Percentiles rank a stretch among this genome's conserved stretches.
These are phyloP conservation scores for Alternaria hordeiaustralica DNA, from an alignment of 2,329 filamentous ascomycete genomes.

Conservation along the genomic window DNA sequence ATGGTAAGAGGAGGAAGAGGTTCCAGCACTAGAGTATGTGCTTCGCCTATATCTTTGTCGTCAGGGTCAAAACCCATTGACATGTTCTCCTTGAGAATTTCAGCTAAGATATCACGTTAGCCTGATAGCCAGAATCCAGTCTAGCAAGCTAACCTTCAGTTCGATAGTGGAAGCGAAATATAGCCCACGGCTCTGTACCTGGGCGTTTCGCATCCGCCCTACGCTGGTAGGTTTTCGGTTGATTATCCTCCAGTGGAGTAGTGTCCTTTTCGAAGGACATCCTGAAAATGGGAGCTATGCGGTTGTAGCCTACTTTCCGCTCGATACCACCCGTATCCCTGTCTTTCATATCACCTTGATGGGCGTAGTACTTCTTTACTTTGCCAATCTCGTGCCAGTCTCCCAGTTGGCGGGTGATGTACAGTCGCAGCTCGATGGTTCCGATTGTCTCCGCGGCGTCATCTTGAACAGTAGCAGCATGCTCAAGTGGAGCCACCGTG, in stretches of 20 bases:
- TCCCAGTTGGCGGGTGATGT: slow-evolving; percentile 28
- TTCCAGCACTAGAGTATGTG: slow-evolving; percentile 22
- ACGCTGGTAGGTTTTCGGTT: slow-evolving; percentile 9
- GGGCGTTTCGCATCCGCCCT: slow-evolving; percentile 30
- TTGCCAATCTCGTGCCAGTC: slow-evolving; percentile 18
- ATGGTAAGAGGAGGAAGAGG: slow-evolving; percentile 17
- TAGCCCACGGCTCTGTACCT: slow-evolving; percentile 47
- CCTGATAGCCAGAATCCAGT: too few relatives aligned
- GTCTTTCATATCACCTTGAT: neutral
- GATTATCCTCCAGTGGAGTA: slow-evolving; percentile 10
- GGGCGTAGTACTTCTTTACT: slow-evolving; percentile 18
- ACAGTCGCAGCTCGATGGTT: slow-evolving; percentile 42
- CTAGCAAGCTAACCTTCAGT: slow-evolving; percentile 23
- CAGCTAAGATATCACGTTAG: slow-evolving; percentile 14
- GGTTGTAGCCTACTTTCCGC: slow-evolving; percentile 15
- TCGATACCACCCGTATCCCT: neutral
- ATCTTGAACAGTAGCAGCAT: slow-evolving; percentile 1
- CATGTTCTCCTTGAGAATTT: slow-evolving; percentile 18
- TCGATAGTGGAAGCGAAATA: slow-evolving; percentile 53
- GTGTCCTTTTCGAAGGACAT: slow-evolving; percentile 30
- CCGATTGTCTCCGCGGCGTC: slow-evolving; percentile 30
- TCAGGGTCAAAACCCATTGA: slow-evolving; percentile 10
- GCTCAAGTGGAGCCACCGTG: slow-evolving; percentile 84
- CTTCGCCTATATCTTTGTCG: slow-evolving; percentile 7
- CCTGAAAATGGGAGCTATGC: slow-evolving; percentile 27